A percentile compares a stretch with the other conserved stretches of the same genome.
These are phyloP conservation scores for Mortierella sp. DNA, from an alignment of 371 early-diverging fungal genomes.

Conservation along the genomic window DNA sequence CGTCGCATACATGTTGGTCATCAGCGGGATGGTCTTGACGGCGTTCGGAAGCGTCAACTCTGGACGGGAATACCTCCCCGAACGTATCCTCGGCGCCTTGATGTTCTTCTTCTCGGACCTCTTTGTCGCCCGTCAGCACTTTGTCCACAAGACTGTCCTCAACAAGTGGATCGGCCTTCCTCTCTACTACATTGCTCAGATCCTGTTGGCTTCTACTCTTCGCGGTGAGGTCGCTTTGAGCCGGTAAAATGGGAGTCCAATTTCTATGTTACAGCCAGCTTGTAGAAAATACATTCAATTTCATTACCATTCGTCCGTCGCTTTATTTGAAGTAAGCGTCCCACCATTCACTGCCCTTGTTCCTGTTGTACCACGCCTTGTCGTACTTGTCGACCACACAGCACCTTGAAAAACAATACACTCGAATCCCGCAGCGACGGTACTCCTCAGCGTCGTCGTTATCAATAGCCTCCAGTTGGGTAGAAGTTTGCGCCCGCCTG, in stretches of 20 bases:
- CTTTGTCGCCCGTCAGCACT: conserved; percentile 54
- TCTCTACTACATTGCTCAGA: conserved; percentile 49
- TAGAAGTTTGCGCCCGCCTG: neutral
- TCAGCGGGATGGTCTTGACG: conserved; percentile 53
- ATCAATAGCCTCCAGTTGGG: neutral
- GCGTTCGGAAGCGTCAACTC: conserved; percentile 43
- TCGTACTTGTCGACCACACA: neutral
- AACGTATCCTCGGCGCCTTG: conserved; percentile 49
- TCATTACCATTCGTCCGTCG: neutral
- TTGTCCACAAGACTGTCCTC: conserved; percentile 47
- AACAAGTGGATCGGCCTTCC: conserved; percentile 56
- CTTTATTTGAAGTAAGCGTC: neutral
- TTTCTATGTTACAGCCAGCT: neutral
- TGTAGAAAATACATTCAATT: neutral
- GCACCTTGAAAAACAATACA: neutral
- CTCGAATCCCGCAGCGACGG: neutral
- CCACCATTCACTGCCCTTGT: neutral
- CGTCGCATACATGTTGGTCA: conserved; percentile 48
- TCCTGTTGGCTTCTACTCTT: conserved; percentile 49
- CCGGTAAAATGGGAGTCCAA: neutral
- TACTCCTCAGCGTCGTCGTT: neutral
- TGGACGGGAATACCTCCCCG: conserved; percentile 35
- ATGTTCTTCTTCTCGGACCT: conserved; percentile 56
- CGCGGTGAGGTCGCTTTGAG: conserved; percentile 36
- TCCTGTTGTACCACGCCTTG: neutral